Base-by-base conservation (phyloP, 2,329 filamentous ascomycete genomes). In the Dactylonectria estremocensis region DNA sequence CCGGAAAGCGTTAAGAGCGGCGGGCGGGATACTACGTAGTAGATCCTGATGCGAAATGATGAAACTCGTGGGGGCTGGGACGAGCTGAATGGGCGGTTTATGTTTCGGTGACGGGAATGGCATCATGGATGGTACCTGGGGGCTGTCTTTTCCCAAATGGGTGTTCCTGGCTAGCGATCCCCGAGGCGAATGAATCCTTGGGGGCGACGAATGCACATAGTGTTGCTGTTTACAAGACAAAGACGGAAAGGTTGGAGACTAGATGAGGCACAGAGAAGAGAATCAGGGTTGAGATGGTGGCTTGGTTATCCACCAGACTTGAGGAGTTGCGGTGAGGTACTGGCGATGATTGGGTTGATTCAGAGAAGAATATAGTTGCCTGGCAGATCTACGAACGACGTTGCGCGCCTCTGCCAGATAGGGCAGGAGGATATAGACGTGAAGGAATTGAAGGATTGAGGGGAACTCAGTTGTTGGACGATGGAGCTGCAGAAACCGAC, bases 71-170 rank as follows among this genome's bases (percentile, higher is more conserved):
- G 50, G 50, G 50, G 50, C 50, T 11, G 28, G 10, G 35, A 14
- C 14, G 40, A 14, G 37, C 37, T 40, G 37, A 11, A 46, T 46
- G 2, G 9, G n/a, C n/a, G n/a, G n/a, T n/a, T 18, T 9, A 46
- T 46, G n/a, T 18, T 28, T 52, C 24, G 28, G 49, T 52, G 49
- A 52, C 28, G 49, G n/a, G 49, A 52, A 52, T 52, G 49, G 49
- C 49, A 24, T 52, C 49, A 33, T 9, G 16, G n/a, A n/a, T 43
- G 14, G 40, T 43, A n/a, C 14, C 40, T 37, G 9, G 40, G 16
- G 16, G 13, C 7, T 8, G 14, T 14, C 40, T 43, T 43, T 18
- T 18, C 8, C 6, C 14, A 16, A 16, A 8, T 7, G 4, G 4
- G 8, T n/a, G 40, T 28, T 28, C 24, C 24, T 28, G 24, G 24